Conservation (phyloP, 331 rosid genomes). For the Pyrus hybrid region DNA sequence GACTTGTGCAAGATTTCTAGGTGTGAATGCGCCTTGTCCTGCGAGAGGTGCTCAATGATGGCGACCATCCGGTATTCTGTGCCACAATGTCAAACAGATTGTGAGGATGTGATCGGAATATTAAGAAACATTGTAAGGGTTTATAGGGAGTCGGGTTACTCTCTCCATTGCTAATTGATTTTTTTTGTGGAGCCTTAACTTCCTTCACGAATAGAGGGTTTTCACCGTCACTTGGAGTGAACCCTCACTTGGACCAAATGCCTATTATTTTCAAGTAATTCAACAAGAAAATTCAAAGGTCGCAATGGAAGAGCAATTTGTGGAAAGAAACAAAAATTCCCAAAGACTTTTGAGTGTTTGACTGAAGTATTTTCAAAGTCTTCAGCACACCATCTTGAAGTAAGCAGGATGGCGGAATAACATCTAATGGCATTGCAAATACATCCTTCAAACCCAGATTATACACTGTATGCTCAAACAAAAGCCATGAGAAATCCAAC, state of each 20-base stretch:
- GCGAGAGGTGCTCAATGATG: neutral
- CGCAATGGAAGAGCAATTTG: neutral
- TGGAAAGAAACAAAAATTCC: neutral
- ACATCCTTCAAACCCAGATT: neutral
- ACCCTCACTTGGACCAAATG: neutral
- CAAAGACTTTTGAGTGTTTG: neutral
- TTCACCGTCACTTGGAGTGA: too few relatives aligned
- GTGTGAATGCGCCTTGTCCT: too few relatives aligned
- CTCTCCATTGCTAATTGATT: too few relatives aligned
- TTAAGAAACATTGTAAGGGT: too few relatives aligned
- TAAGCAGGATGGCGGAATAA: neutral
- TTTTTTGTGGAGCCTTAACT: too few relatives aligned
- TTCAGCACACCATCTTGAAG: neutral
- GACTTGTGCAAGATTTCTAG: neutral
- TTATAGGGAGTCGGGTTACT: too few relatives aligned
- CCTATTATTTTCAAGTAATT: neutral
- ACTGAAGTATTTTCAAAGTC: neutral
- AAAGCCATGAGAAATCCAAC: constrained; percentile 1
- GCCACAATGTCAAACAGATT: neutral
- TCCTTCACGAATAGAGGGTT: too few relatives aligned
- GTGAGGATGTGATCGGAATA: neutral
- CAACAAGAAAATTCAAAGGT: neutral
- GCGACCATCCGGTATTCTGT: neutral
- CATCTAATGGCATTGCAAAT: neutral
- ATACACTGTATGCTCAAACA: too few relatives aligned